phyloP scores from a whole-genome alignment of 345 rosid species.

The Zanthoxylum bungeanum region DNA sequence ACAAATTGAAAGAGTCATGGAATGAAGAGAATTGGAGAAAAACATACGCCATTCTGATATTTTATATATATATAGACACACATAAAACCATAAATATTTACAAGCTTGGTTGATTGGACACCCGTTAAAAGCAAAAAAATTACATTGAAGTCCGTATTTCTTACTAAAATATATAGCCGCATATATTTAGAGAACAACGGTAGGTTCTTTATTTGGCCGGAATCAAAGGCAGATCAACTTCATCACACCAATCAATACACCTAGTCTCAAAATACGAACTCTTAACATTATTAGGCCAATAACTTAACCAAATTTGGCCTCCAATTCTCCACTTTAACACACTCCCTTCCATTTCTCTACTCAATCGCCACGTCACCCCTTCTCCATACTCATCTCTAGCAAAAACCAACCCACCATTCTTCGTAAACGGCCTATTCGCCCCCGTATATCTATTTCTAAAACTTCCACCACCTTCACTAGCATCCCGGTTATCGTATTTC shows the following conservation, averaged over 20 bases:
- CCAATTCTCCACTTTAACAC: slow-evolving; percentile 89
- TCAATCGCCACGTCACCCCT: slow-evolving; percentile 69
- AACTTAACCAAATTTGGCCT: slow-evolving; percentile 72
- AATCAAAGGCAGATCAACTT: slow-evolving; percentile 79
- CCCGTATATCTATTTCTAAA: slow-evolving; percentile 20
- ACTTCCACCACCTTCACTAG: neutral
- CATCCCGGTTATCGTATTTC: slow-evolving; percentile 13
- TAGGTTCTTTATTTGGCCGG: slow-evolving; percentile 24
- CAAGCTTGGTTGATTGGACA: too few relatives aligned
- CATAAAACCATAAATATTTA: too few relatives aligned
- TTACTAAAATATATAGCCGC: too few relatives aligned
- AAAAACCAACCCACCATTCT: slow-evolving; percentile 69
- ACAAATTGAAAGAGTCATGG: too few relatives aligned
- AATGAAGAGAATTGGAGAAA: too few relatives aligned
- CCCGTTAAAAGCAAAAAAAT: too few relatives aligned
- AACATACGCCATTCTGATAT: too few relatives aligned
- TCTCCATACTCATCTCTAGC: slow-evolving; percentile 77
- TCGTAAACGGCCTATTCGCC: slow-evolving; percentile 53
- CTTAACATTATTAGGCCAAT: slow-evolving; percentile 56
- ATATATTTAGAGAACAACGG: too few relatives aligned
- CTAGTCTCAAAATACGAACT: slow-evolving; percentile 65
- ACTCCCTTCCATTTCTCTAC: slow-evolving; percentile 89
- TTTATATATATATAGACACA: too few relatives aligned
- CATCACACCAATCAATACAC: slow-evolving; percentile 84
- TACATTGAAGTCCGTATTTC: too few relatives aligned